A percentile compares a stretch with the other conserved stretches of the same genome.
These are phyloP conservation scores for Aureobasidium uvarum DNA, from an alignment of 2,329 filamentous ascomycete species.

Conservation along the genomic window DNA sequence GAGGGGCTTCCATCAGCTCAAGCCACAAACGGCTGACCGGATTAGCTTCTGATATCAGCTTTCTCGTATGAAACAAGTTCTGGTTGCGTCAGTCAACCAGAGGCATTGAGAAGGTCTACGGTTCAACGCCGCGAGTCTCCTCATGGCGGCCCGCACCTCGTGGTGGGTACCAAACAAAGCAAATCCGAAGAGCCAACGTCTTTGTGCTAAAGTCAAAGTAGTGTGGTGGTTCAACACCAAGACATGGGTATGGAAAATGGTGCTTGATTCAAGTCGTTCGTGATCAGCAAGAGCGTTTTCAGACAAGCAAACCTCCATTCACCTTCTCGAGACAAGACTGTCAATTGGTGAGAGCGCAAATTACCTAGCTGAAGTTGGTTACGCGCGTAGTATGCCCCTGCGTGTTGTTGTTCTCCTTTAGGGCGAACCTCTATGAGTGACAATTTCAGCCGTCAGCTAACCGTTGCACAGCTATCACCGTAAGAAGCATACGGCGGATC, in stretches of 20 bases:
- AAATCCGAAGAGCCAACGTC: neutral
- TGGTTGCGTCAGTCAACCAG: neutral
- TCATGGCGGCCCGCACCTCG: constrained; percentile 6
- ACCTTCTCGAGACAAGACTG: neutral
- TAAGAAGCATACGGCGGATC: neutral
- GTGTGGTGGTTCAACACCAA: neutral
- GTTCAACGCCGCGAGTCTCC: neutral
- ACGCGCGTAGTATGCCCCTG: constrained; percentile 2
- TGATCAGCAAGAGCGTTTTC: neutral
- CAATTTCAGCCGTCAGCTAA: constrained; percentile 3
- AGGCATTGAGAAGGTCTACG: neutral
- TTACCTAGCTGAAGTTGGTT: neutral
- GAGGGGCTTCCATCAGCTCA: neutral
- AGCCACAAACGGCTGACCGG: neutral
- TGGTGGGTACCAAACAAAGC: constrained; percentile 16
- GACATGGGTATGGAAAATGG: neutral
- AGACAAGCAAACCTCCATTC: neutral
- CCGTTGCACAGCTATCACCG: constrained; percentile 9
- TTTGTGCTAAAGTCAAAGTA: neutral
- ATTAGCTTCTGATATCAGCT: neutral
- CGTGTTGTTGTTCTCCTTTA: neutral
- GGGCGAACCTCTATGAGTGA: neutral
- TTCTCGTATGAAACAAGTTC: neutral
- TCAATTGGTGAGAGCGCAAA: neutral
- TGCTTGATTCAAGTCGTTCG: neutral